Evolutionary conservation across 1,284 basidiomycete genomes (phyloP).

Genomic region (Malassezia slooffiae): DNA sequence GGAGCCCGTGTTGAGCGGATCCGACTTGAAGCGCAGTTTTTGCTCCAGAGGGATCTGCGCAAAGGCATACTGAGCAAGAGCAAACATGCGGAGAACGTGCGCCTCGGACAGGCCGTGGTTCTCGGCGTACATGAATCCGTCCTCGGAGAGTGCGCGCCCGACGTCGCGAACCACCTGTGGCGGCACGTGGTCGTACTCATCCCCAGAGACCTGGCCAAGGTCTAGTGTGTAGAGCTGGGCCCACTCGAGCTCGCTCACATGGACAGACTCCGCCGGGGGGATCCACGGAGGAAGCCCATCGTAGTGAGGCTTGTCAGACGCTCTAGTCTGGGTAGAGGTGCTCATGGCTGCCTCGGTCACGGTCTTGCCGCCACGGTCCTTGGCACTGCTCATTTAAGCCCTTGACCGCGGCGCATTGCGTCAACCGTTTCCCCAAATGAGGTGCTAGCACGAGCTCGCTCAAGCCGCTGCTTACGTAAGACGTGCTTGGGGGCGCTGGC

Average conservation of each 20-base stretch:
- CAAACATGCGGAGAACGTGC: conserved; percentile 36
- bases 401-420: too few relatives aligned
- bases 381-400: too few relatives aligned
- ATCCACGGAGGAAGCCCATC: conserved; percentile 23
- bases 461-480: too few relatives aligned
- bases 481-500: too few relatives aligned
- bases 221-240: conserved; percentile 38
- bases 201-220: conserved; percentile 28
- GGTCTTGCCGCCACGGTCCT: too few relatives aligned
- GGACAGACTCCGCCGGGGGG: conserved; percentile 26
- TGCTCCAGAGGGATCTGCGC: conserved; percentile 25
- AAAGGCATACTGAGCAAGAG: conserved; percentile 38
- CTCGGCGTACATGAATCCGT: conserved; percentile 41
- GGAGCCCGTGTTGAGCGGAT: conserved; percentile 30
- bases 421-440: too few relatives aligned
- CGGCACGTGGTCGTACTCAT: conserved; percentile 29
- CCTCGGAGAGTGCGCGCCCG: conserved; percentile 30
- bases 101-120: conserved; percentile 38
- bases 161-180: conserved; percentile 22
- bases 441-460: too few relatives aligned
- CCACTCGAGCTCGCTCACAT: conserved; percentile 26
- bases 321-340: too few relatives aligned
- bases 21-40: conserved; percentile 33
- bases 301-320: too few relatives aligned
- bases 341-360: too few relatives aligned